Percentiles rank a stretch among this genome's conserved stretches.
Conservation (phyloP, 805 yeast species). For the Metschnikowia reukaufii region DNA sequence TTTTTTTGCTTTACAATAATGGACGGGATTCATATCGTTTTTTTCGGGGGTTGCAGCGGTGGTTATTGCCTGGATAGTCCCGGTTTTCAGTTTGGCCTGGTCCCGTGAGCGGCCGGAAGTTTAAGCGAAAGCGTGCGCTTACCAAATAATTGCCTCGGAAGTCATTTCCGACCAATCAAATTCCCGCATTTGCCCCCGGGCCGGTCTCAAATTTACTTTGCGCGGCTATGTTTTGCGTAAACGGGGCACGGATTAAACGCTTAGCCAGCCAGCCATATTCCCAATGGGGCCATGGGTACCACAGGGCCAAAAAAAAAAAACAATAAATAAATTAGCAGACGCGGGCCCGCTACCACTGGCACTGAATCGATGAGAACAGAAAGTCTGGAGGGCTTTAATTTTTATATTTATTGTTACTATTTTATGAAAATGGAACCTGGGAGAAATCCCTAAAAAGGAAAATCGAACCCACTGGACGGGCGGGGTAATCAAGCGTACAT, state of each 20-base stretch:
- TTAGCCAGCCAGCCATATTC: conserved; percentile 9
- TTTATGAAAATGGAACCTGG: no score
- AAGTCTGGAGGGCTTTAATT: no score
- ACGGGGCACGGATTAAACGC: conserved; percentile 1
- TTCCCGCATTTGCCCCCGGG: conserved; percentile 14
- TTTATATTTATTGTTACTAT: no score
- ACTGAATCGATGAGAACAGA: no score
- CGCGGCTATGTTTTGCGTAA: conserved; percentile 4
- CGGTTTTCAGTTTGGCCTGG: neutral
- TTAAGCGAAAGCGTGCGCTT: conserved; percentile 13
- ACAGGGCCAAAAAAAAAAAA: neutral
- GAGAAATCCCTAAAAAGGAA: no score
- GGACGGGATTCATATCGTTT: neutral
- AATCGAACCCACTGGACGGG: no score
- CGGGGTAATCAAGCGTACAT: no score
- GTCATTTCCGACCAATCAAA: conserved; percentile 15
- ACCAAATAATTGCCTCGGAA: conserved; percentile 18
- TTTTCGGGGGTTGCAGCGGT: neutral
- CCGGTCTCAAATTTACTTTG: conserved; percentile 10
- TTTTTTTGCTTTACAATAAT: neutral
- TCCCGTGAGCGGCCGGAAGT: conserved; percentile 1
- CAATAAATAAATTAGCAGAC: no score
- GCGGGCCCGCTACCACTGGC: no score
- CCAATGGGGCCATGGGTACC: conserved; percentile 4
- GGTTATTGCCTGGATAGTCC: neutral